Conservation (phyloP, 139 green algal genomes). For the Spirogloea muscicola region DNA sequence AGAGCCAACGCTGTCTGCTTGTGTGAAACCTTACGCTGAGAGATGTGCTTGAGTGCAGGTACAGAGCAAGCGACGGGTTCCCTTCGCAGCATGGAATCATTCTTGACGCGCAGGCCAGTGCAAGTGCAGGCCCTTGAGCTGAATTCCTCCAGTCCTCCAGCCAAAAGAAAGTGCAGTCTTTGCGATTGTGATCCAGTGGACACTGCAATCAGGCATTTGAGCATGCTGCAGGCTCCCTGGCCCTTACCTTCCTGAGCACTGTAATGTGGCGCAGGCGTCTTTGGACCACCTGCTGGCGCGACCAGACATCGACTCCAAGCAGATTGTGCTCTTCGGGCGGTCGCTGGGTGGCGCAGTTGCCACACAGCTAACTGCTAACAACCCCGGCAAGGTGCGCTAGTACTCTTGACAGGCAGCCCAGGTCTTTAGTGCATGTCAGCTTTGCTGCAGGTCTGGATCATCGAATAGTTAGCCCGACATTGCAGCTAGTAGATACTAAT, state of each 20-base stretch:
- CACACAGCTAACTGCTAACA: slow-evolving; percentile 28
- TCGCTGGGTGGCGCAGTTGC: slow-evolving; percentile 51
- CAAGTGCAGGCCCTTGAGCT: too few relatives aligned
- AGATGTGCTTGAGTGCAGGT: slow-evolving; percentile 19
- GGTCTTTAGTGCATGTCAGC: too few relatives aligned
- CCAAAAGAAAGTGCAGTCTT: too few relatives aligned
- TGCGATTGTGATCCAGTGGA: too few relatives aligned
- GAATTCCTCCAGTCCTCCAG: too few relatives aligned
- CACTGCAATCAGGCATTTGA: too few relatives aligned
- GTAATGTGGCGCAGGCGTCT: slow-evolving; percentile 44
- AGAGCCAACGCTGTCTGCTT: slow-evolving; percentile 4
- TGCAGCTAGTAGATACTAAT: too few relatives aligned
- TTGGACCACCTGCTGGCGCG: slow-evolving; percentile 37
- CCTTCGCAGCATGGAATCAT: slow-evolving; percentile 42
- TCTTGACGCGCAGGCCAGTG: slow-evolving; percentile 49
- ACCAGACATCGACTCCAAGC: slow-evolving; percentile 45
- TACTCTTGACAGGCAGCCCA: background rate
- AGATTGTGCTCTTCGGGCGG: slow-evolving; percentile 45
- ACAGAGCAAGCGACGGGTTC: slow-evolving; percentile 39
- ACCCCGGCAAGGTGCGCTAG: slow-evolving; percentile 33
- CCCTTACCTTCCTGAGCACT: too few relatives aligned
- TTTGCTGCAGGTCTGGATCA: background rate
- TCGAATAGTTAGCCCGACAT: background rate
- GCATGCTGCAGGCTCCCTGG: too few relatives aligned
- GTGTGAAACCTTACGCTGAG: slow-evolving; percentile 6